Conservation (phyloP, 345 rosid species). For the Gossypium rotundifolium region DNA sequence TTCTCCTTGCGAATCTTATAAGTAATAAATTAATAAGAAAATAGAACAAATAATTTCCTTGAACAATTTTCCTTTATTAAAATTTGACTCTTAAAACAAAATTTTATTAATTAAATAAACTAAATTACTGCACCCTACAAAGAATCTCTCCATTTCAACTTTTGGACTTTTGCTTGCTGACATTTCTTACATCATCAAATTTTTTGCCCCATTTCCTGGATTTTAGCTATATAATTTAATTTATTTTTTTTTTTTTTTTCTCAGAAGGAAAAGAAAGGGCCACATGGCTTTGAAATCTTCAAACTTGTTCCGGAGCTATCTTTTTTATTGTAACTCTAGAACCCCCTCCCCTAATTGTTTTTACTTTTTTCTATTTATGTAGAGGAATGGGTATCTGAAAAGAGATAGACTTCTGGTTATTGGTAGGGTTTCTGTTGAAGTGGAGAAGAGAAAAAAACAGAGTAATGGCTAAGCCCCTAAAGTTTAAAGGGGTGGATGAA, state of each 20-base stretch:
- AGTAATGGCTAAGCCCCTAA: slow-evolving; percentile 36
- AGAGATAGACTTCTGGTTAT: background rate
- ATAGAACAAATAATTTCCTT: too few relatives aligned
- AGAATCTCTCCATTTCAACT: too few relatives aligned
- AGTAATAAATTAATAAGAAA: too few relatives aligned
- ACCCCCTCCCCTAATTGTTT: background rate
- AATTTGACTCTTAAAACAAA: too few relatives aligned
- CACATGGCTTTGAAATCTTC: slow-evolving; percentile 28
- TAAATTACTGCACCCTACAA: too few relatives aligned
- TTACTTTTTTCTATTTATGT: background rate
- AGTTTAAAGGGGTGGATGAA: slow-evolving; percentile 35
- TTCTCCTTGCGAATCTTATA: too few relatives aligned
- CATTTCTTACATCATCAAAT: background rate
- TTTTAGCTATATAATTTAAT: background rate
- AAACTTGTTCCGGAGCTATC: background rate
- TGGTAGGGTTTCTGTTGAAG: slow-evolving; percentile 24
- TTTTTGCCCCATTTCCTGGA: background rate
- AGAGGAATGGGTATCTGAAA: background rate
- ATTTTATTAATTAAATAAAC: too few relatives aligned
- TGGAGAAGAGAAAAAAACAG: slow-evolving; percentile 14
- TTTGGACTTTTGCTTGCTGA: background rate
- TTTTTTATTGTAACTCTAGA: slow-evolving; percentile 29
- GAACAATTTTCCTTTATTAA: too few relatives aligned
- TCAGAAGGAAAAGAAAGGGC: background rate
- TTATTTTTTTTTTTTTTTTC: background rate